Percentiles rank a stretch among this genome's conserved stretches.
Evolutionary conservation across 768 basidiomycete species (phyloP).

Genomic region (Termitomyces titanicus): DNA sequence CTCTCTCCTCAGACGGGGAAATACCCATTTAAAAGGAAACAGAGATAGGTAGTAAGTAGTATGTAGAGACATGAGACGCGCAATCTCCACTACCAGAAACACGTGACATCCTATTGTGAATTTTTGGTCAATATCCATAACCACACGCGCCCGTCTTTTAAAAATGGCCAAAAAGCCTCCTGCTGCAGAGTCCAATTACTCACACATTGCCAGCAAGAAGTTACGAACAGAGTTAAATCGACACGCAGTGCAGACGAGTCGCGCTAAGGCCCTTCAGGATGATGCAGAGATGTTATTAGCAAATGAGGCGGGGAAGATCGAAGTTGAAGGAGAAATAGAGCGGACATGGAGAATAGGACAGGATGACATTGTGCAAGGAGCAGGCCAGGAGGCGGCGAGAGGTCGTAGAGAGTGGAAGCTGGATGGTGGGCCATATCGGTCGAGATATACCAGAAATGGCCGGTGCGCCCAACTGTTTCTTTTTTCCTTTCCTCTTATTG

Average conservation of each 20-base stretch:
- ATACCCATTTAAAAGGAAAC: no score
- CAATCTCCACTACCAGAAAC: no score
- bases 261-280: conserved; percentile 56
- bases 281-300: conserved; percentile 72
- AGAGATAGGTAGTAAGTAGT: no score
- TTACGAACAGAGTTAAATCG: conserved; percentile 66
- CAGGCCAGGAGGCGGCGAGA: conserved; percentile 71
- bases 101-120: background rate
- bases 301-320: conserved; percentile 69
- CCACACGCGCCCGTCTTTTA: background rate
- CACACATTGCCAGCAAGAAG: conserved; percentile 71
- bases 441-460: conserved; percentile 89
- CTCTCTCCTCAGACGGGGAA: no score
- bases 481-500: background rate
- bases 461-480: conserved; percentile 45
- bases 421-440: conserved; percentile 81
- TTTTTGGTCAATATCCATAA: background rate
- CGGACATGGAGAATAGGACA: conserved; percentile 88
- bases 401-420: conserved; percentile 78
- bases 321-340: conserved; percentile 78
- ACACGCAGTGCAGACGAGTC: conserved; percentile 57
- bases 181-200: conserved; percentile 44
- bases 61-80: no score
- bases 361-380: conserved; percentile 61
- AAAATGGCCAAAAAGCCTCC: conserved; percentile 29